phyloP scores from a whole-genome alignment of 352 stramenopile species.

The Globisporangium carolinianum region DNA sequence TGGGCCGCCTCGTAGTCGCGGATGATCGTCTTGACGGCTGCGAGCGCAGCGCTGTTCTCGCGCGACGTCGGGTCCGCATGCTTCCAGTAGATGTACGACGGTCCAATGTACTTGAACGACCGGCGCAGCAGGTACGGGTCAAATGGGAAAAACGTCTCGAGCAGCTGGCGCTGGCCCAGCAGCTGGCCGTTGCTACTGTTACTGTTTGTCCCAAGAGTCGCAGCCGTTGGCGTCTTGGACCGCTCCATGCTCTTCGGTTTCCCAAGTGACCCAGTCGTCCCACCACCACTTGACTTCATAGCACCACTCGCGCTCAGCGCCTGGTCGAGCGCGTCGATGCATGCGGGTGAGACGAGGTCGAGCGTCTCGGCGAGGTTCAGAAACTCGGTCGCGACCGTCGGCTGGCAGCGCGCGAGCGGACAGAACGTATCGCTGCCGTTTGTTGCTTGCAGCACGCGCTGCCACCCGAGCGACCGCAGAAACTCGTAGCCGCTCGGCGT shows the following conservation, averaged over 20 bases:
- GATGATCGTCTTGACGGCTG: slow-evolving; percentile 56
- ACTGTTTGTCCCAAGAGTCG: slow-evolving; percentile 1
- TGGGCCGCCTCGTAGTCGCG: slow-evolving; percentile 46
- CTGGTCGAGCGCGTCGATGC: slow-evolving; percentile 66
- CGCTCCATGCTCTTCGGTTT: slow-evolving; percentile 63
- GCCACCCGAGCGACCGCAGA: slow-evolving; percentile 74
- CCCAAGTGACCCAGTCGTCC: slow-evolving; percentile 13
- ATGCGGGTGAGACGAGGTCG: slow-evolving; percentile 68
- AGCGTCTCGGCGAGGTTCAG: slow-evolving; percentile 76
- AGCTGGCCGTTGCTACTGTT: slow-evolving; percentile 14
- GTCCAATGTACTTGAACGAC: slow-evolving; percentile 91
- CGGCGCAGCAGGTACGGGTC: slow-evolving; percentile 94
- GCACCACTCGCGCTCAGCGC: slow-evolving; percentile 33
- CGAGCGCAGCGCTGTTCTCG: slow-evolving; percentile 60
- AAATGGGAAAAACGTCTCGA: slow-evolving; percentile 95
- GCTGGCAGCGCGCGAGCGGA: slow-evolving; percentile 68
- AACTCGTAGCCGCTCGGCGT: slow-evolving; percentile 71
- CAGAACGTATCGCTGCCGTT: slow-evolving; percentile 54
- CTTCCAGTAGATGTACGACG: slow-evolving; percentile 94
- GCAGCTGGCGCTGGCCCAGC: slow-evolving; percentile 48
- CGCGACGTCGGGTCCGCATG: slow-evolving; percentile 72
- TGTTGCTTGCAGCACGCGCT: slow-evolving; percentile 33
- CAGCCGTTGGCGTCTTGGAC: slow-evolving; percentile 37
- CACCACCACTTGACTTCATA: neutral
- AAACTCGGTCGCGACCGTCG: slow-evolving; percentile 76